Conservation (phyloP, 2,329 filamentous ascomycete genomes). For the Cucurbitaria berberidis region DNA sequence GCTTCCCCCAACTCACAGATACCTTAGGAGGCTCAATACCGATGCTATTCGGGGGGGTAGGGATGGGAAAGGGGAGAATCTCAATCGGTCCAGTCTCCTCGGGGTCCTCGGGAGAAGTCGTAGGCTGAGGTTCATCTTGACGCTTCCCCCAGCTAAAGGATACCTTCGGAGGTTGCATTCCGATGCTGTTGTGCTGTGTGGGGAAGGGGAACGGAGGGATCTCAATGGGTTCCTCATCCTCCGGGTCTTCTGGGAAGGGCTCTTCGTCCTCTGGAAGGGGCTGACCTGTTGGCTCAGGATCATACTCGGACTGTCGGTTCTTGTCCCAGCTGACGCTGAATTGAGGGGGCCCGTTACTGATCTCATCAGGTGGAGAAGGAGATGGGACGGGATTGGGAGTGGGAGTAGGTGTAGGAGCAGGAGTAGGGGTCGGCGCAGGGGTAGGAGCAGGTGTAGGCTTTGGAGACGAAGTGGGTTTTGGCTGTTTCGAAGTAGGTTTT, state of each 20-base stretch:
- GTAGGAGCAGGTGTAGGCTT: conserved; percentile 8
- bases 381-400: conserved; percentile 6
- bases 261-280: conserved; percentile 12
- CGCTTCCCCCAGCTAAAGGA: conserved; percentile 24
- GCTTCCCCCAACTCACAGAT: conserved; percentile 22
- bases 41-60: conserved; percentile 12
- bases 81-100: conserved; percentile 9
- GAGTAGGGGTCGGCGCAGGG: conserved; percentile 6
- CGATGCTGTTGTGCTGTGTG: conserved; percentile 16
- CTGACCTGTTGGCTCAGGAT: conserved; percentile 1
- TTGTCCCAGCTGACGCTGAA: conserved; percentile 14
- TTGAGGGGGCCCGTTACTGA: conserved; percentile 16
- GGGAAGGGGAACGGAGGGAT: conserved; percentile 9
- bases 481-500: conserved; percentile 7
- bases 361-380: conserved; percentile 10
- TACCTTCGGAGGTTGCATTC: conserved; percentile 11
- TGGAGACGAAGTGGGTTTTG: not conserved
- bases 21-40: conserved; percentile 14
- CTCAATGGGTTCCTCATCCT: conserved; percentile 8
- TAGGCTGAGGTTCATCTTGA: conserved; percentile 14
- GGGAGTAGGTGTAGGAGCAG: conserved; percentile 9
- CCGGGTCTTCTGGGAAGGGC: not conserved
- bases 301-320: conserved; percentile 5
- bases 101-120: not conserved
- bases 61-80: conserved; percentile 3